Base-by-base conservation (phyloP, 352 stramenopile species). In the Phytophthora megakarya region DNA sequence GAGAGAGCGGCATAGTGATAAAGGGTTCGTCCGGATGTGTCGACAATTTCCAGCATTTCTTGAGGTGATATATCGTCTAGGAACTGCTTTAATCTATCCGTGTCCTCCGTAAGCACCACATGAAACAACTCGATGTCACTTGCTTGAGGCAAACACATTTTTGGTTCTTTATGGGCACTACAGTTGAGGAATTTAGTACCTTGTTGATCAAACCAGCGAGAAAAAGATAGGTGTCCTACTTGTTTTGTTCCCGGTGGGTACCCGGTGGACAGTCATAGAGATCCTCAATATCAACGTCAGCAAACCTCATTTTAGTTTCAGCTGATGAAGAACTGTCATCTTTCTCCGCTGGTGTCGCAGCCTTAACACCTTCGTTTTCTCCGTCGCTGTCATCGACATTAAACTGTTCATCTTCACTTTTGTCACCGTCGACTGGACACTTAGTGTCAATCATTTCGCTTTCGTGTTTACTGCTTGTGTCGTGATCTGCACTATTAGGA, bases 1-100 rank as follows among this genome's bases (percentile, higher is more conserved):
- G 60, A 75, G n/a, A 88, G 57, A 11, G 69, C 66, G 5, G 70
- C 79, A 47, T 88, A 88, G 51, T 88, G 79, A 23, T 86, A 88
- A 6, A 82, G 43, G 1, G 62, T 72, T 9, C 74, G 72, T 25
- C 66, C 47, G 1, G 48, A 33, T 2, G 33, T 18, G 28, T 88
- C 76, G 7, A 75, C 56, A 22, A 84, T 58, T 3, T 35, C 21
- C 9, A 85, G 37, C 11, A 81, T 42, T 33, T 85, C 54, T 40
- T 59, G 42, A 9, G 76, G 75, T 0, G 66, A 67, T 33, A 56
- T 55, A 4, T 69, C n/a, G 1, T 39, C 7, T 7, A 85, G 26
- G 25, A 66, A 67, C 12, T 58, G 50, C 13, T 52, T 16, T 19
- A 88, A 51, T 32, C 58, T 52, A 9, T 56, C 42, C 0, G 28